Evolutionary conservation across 768 basidiomycete genomes (phyloP).

Genomic region (Daedaleopsis sinensis): DNA sequence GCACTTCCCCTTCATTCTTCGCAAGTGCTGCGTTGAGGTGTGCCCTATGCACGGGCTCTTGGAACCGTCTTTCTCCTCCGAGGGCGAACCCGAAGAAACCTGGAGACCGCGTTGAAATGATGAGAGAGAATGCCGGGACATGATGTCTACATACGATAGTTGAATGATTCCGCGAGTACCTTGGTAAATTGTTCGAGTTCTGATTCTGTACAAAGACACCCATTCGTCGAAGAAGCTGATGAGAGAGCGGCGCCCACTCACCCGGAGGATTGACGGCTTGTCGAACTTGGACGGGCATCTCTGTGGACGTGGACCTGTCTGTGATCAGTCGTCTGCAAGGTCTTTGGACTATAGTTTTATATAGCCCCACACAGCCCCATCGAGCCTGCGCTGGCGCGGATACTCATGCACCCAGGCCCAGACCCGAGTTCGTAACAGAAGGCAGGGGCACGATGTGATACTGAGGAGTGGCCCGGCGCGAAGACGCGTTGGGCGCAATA

Average conservation of each 20-base stretch:
- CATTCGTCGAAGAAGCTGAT: not conserved
- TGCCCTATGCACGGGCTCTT: conserved; percentile 7
- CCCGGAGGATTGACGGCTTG: not conserved
- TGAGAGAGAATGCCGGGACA: not conserved
- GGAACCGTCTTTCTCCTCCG: conserved; percentile 2
- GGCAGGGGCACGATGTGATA: too few relatives aligned
- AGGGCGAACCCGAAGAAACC: conserved; percentile 10
- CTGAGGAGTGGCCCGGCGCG: too few relatives aligned
- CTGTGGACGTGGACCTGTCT: not conserved
- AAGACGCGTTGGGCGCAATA: too few relatives aligned
- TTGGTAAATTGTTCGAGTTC: too few relatives aligned
- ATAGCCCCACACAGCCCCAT: too few relatives aligned
- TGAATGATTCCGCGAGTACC: conserved; percentile 2
- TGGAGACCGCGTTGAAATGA: not conserved
- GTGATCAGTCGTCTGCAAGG: too few relatives aligned
- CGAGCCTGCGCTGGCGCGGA: too few relatives aligned
- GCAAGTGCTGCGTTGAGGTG: conserved; percentile 9
- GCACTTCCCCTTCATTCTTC: conserved; percentile 7
- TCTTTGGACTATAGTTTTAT: too few relatives aligned
- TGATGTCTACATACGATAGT: not conserved
- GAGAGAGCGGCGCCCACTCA: not conserved
- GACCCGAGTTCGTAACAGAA: too few relatives aligned
- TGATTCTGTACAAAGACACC: not conserved
- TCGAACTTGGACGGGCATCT: not conserved
- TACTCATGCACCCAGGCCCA: too few relatives aligned